Evolutionary conservation across 305 asterid genomes (phyloP), one percentile per base, ranked within the genome.

Genomic region (Galium porrigens): DNA sequence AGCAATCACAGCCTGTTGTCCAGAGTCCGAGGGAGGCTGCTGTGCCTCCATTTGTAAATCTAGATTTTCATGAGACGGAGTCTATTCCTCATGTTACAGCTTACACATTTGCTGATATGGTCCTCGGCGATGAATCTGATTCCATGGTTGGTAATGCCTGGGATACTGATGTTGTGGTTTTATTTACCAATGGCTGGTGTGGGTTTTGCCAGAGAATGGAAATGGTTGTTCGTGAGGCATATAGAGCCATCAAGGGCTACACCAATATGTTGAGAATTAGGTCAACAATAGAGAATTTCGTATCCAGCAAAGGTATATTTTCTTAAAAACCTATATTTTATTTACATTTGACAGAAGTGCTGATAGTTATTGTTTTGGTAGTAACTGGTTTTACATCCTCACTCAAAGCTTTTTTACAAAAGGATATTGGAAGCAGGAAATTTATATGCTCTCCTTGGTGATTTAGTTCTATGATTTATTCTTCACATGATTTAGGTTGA

Each of bases 141-240:
- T 73, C 78, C 58, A 75, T 72, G 68, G 68, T 73, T 36, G 76
- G 73, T 62, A 74, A 72, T 66, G 72, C 86, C 51, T 74, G 82
- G 82, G 79, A 79, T 76, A 80, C 77, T 72, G 82, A 87, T 67
- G 84, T 83, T 51, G 73, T 92, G 75, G 90, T 92, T 76, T 94
- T 92, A 69, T 89, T 92, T 64, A 87, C 85, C 81, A 85, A 78
- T 64, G 79, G 71, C 80, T 92, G 96, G 96, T 92, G 99, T 82
- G 95, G 95, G 39, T 89, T 92, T 82, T 92, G 99, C 80, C 95
- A 82, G 79, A 84, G 95, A 82, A 85, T 83, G 95, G 96, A 92
- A 81, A 77, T 85, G 69, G 81, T 89, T 71, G 94, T 92, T 70
- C 99, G 96, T 71, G 99, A 92, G 85, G 94, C 84, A 66, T 79